phyloP scores from a whole-genome alignment of 1,284 basidiomycete species.

The Cerioporus squamosus region DNA sequence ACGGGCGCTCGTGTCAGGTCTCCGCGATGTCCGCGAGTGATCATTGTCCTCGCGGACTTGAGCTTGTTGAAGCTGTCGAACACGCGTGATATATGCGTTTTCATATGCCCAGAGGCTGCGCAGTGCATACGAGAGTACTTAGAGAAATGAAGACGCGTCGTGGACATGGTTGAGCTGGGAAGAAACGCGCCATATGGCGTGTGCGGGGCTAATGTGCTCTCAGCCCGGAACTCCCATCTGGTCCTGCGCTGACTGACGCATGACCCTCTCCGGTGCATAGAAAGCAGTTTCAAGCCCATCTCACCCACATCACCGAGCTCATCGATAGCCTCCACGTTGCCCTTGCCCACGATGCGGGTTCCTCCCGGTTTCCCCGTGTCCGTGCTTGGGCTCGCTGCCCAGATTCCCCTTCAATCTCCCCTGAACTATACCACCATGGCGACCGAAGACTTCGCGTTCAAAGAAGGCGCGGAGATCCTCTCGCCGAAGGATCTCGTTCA shows the following conservation, averaged over 20 bases:
- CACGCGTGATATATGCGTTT: too few relatives aligned
- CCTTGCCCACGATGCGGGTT: conserved; percentile 40
- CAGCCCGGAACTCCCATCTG: background rate
- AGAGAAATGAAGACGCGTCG: too few relatives aligned
- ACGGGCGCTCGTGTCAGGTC: background rate
- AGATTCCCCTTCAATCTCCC: conserved; percentile 47
- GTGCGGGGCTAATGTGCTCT: background rate
- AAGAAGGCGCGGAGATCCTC: conserved; percentile 60
- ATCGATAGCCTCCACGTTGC: conserved; percentile 19
- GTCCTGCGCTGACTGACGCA: too few relatives aligned
- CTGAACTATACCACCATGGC: conserved; percentile 22
- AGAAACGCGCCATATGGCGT: conserved; percentile 12
- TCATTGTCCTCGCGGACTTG: too few relatives aligned
- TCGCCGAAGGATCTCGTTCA: conserved; percentile 75
- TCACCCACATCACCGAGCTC: conserved; percentile 15
- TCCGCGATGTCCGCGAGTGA: too few relatives aligned
- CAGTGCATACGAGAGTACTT: too few relatives aligned
- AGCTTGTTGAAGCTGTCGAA: too few relatives aligned
- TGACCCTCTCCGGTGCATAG: too few relatives aligned
- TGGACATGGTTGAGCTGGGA: background rate
- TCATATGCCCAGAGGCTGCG: too few relatives aligned
- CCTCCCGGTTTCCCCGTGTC: conserved; percentile 36
- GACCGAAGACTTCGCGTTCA: conserved; percentile 54
- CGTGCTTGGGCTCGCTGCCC: conserved; percentile 54
- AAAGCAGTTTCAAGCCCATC: too few relatives aligned